A percentile compares a stretch with the other conserved stretches of the same genome.
These are phyloP conservation scores for Annulohypoxylon maeteangense DNA, from an alignment of 495 filamentous ascomycete genomes.

Conservation along the genomic window DNA sequence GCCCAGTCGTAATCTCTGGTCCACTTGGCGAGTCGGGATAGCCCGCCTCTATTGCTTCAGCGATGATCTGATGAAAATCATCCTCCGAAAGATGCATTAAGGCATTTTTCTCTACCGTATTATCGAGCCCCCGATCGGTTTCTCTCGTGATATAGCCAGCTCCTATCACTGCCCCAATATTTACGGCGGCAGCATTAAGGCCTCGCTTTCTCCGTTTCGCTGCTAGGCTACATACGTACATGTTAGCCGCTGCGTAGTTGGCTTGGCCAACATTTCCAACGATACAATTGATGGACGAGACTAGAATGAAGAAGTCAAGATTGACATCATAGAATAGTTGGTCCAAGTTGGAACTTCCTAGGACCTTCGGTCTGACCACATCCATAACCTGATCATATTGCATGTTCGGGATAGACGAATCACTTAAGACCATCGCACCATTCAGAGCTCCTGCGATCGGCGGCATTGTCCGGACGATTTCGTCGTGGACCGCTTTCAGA, in stretches of 20 bases:
- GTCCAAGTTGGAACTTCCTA: conserved; percentile 46
- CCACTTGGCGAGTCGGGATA: neutral
- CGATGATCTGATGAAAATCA: neutral
- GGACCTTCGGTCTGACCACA: conserved; percentile 51
- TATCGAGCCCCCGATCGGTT: neutral
- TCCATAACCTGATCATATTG: conserved; percentile 37
- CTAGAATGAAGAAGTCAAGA: conserved; percentile 59
- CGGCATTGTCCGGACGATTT: conserved; percentile 40
- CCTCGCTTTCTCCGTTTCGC: conserved; percentile 46
- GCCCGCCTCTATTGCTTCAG: neutral
- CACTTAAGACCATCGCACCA: conserved; percentile 57
- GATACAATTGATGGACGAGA: conserved; percentile 48
- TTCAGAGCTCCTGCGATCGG: conserved; percentile 54
- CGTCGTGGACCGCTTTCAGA: neutral
- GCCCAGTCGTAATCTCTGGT: neutral
- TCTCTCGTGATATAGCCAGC: conserved; percentile 51
- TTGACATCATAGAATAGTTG: conserved; percentile 48
- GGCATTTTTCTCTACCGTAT: neutral
- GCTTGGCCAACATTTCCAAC: conserved; percentile 57
- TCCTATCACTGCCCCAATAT: conserved; percentile 57
- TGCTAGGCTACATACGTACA: conserved; percentile 54
- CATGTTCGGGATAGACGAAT: conserved; percentile 49
- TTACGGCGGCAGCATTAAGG: conserved; percentile 49
- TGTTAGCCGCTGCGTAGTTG: conserved; percentile 64
- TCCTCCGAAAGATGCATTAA: neutral